These are phyloP conservation scores for Lentinula aciculospora DNA, from an alignment of 768 basidiomycete genomes.

Conservation along the genomic window DNA sequence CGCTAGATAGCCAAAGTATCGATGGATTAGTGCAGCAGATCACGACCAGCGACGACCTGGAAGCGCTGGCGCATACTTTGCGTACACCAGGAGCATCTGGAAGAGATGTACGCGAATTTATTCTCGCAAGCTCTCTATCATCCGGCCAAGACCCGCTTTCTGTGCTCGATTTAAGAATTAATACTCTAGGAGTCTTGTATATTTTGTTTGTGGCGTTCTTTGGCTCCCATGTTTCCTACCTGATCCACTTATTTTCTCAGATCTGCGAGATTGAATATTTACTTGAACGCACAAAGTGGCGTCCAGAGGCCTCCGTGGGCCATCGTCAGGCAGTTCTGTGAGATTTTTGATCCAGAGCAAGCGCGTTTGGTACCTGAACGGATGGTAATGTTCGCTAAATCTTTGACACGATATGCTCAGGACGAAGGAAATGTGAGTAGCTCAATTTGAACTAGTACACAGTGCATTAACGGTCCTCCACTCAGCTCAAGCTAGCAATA, in stretches of 20 bases:
- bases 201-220: slow-evolving; percentile 55
- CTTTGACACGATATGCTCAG: slow-evolving; percentile 48
- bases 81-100: slow-evolving; percentile 29
- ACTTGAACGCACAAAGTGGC: neutral
- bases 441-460: neutral
- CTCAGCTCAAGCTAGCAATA: slow-evolving; percentile 40
- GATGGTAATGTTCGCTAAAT: slow-evolving; percentile 45
- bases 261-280: slow-evolving; percentile 8
- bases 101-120: slow-evolving; percentile 54
- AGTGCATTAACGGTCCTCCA: neutral
- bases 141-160: slow-evolving; percentile 66
- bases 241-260: neutral
- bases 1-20: slow-evolving; percentile 23
- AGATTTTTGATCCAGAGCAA: slow-evolving; percentile 53
- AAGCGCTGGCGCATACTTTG: slow-evolving; percentile 36
- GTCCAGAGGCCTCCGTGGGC: slow-evolving; percentile 32
- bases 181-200: slow-evolving; percentile 65
- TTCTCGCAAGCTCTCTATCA: slow-evolving; percentile 47
- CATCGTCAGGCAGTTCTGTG: slow-evolving; percentile 54
- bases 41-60: slow-evolving; percentile 32
- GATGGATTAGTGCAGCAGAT: slow-evolving; percentile 40
- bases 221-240: too few relatives aligned
- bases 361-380: slow-evolving; percentile 67
- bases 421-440: slow-evolving; percentile 43
- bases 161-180: slow-evolving; percentile 45